These are phyloP conservation scores for Candida arabinofermentans DNA, from an alignment of 805 yeast genomes.

Conservation along the genomic window DNA sequence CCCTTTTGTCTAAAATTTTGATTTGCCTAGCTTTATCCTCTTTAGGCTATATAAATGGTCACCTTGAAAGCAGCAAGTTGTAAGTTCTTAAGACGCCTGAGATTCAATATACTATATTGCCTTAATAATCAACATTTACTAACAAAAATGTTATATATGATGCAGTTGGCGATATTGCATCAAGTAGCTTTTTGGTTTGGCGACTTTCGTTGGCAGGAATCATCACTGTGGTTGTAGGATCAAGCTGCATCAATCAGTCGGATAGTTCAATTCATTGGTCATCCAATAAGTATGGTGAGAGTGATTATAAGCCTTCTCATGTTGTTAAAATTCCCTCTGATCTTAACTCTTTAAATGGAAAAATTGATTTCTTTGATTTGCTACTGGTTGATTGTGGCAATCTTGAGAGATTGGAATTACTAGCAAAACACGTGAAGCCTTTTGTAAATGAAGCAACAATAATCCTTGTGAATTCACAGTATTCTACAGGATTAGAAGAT, in stretches of 20 bases:
- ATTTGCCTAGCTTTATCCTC: too few species aligned
- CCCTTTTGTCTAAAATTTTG: too few species aligned
- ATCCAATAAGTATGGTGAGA: slow-evolving; percentile 17
- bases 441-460: slow-evolving; percentile 18
- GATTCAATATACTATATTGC: not conserved
- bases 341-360: slow-evolving; percentile 2
- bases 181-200: slow-evolving; percentile 28
- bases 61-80: not conserved
- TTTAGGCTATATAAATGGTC: slow-evolving; percentile 1
- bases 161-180: slow-evolving; percentile 29
- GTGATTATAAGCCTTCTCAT: slow-evolving; percentile 9
- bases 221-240: slow-evolving; percentile 15
- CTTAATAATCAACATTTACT: not conserved
- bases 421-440: slow-evolving; percentile 3
- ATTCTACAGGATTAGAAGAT: slow-evolving; percentile 20
- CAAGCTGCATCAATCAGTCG: slow-evolving; percentile 10
- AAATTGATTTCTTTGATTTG: slow-evolving; percentile 17
- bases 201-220: slow-evolving; percentile 20
- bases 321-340: slow-evolving; percentile 4
- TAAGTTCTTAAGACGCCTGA: not conserved
- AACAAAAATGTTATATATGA: too few species aligned
- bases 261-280: slow-evolving; percentile 14
- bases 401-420: slow-evolving; percentile 5
- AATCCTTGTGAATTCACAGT: slow-evolving; percentile 24
- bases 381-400: slow-evolving; percentile 18